Base-by-base conservation (phyloP, 1,284 basidiomycete species). In the Pisolithus thermaeus region DNA sequence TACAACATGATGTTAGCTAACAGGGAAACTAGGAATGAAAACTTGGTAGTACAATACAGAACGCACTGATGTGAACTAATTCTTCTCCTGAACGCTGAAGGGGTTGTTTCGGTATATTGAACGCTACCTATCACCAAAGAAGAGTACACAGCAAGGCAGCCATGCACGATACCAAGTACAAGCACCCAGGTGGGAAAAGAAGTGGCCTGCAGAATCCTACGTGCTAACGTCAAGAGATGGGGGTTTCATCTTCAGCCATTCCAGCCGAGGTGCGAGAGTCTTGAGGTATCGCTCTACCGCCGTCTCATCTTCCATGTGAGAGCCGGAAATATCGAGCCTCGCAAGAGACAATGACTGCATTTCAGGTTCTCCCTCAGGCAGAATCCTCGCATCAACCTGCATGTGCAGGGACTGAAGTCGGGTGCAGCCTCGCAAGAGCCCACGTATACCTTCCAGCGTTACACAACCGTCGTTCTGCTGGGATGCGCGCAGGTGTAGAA, bases 281-380 rank as follows among this genome's bases (percentile, higher is more conserved):
- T 6, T 42, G 7, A 43, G 41, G 16, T 43, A 43, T 25, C 23
- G 12, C 12, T 66, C 63, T 2, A 65, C 65, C 22, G 51, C 35
- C 38, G 59, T 60, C 1, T 62, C 59, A 18, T 66, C 40, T 9
- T 53, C 56, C 20, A 65, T 65, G 1, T 56, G 63, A 6, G 63
- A 69, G 52, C 68, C 52, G 2, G 62, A 61, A 14, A 65, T 59
- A 4, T 68, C 65, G 42, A 65, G 61, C 2, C 62, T 62, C 45
- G 59, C 53, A 7, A 64, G 51, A 20, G 18, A 20, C 18, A 20
- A 20, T 20, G 18, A 20, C 18, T 20, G 18, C 18, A 20, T 20
- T 20, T 35, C 47, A 27, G 28, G 27, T 18, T 28, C 18, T n/a
- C 20, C 18, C 20, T 8, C 39, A 6, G 49, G 53, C 4, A 59